Conservation (phyloP, 192 early-diverging fungal genomes). For the Coemansia sp. region DNA sequence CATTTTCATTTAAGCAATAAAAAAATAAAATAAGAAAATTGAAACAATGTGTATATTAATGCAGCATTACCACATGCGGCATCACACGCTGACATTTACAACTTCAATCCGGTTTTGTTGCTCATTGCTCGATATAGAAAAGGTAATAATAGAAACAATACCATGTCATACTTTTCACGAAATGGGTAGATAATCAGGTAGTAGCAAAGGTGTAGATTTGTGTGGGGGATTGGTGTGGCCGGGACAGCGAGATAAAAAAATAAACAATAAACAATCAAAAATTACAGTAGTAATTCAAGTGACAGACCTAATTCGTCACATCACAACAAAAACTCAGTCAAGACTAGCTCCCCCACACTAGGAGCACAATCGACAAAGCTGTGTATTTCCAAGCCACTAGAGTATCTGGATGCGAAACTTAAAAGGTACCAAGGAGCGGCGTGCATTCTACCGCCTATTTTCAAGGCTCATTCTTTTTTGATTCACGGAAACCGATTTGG, state of each 20-base stretch:
- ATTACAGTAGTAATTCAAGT: background rate
- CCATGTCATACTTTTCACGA: background rate
- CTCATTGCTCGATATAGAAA: slow-evolving; percentile 1
- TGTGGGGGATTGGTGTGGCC: background rate
- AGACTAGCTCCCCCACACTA: background rate
- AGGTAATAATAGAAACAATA: background rate
- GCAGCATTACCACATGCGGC: background rate
- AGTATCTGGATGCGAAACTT: background rate
- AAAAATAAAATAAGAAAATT: background rate
- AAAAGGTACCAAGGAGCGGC: background rate
- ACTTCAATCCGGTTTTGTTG: background rate
- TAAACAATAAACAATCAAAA: background rate
- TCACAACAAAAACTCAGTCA: background rate
- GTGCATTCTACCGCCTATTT: background rate
- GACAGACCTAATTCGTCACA: background rate
- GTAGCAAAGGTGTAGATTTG: background rate
- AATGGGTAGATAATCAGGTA: background rate
- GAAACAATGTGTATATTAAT: background rate
- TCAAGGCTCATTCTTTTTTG: background rate
- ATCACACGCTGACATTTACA: background rate
- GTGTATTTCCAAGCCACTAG: background rate
- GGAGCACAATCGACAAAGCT: background rate
- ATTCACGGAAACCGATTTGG: slow-evolving; percentile 6
- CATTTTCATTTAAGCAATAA: background rate
- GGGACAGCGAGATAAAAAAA: background rate